Base-by-base conservation (phyloP, 768 basidiomycete species). In the Boletus subparvulus region DNA sequence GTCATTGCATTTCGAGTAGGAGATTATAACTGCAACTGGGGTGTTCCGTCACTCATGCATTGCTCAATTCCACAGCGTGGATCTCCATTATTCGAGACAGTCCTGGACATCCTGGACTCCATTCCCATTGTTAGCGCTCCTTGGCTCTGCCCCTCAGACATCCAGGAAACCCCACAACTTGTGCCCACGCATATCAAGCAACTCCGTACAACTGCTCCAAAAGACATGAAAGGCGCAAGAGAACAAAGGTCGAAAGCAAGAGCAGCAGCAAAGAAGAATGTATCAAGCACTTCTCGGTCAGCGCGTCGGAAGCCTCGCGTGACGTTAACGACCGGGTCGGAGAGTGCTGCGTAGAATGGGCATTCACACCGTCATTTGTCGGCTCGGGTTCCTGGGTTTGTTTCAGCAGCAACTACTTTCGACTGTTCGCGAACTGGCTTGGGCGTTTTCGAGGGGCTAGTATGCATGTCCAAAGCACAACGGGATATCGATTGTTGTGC, bases 121-220 rank as follows among this genome's bases (percentile, higher is more conserved):
- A 69, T 90, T n/a, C 81, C 83, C 12, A 70, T 77, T 19, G 66
- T 88, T 14, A 73, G 78, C 16, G 90, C 90, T 0, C 75, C 85
- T 7, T 95, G 92, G 92, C 74, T 83, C 14, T 70, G 77, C 4
- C 63, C 72, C 33, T 44, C 61, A 14, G 48, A 50, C 7, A 30
- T 55, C 53, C 39, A 65, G 57, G 16, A 54, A 56, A 19, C n/a
- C 51, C 48, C 53, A 44, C 52, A 70, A 17, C 74, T 86, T 26
- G 72, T 88, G 41, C 84, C 87, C 3, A 92, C 91, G 0, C 87
- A 92, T 65, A 78, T 93, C 61, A 95, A 94, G 65, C 90, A 92
- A 61, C 68, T 93, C 21, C 80, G 80, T 17, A 94, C 93, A 3
- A 83, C 85, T 30, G 83, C 85, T 4, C 92, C 92, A 2, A 85